These are phyloP conservation scores for Triticum turgidum DNA, from an alignment of 176 grass and related monocot genomes.

Conservation along the genomic window DNA sequence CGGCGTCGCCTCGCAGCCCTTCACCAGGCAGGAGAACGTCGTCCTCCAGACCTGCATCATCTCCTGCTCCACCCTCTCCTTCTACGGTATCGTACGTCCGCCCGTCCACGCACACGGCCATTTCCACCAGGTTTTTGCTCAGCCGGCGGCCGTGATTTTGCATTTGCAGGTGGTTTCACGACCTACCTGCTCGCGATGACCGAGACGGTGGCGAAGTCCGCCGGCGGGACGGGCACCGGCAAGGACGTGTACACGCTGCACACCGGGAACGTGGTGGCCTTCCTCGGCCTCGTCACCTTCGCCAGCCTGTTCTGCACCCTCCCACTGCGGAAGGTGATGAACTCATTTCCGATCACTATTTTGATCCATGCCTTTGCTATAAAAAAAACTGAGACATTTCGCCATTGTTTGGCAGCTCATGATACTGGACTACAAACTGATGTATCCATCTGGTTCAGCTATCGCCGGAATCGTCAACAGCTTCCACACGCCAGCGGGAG, in stretches of 20 bases:
- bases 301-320: constrained; percentile 42
- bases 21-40: constrained; percentile 46
- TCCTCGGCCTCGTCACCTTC: constrained; percentile 47
- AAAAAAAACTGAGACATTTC: neutral
- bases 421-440: constrained; percentile 61
- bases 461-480: constrained; percentile 57
- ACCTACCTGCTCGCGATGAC: constrained; percentile 47
- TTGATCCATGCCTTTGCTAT: neutral
- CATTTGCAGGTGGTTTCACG: constrained; percentile 42
- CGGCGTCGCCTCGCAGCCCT: constrained; percentile 31
- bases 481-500: constrained; percentile 54
- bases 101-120: neutral
- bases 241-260: constrained; percentile 13
- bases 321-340: constrained; percentile 42
- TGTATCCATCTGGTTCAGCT: constrained; percentile 50
- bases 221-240: neutral
- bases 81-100: constrained; percentile 26
- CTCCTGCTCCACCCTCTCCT: constrained; percentile 31
- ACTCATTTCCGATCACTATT: neutral
- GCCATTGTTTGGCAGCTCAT: constrained; percentile 32
- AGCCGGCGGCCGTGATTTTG: neutral
- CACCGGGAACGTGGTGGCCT: constrained; percentile 33
- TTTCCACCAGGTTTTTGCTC: neutral
- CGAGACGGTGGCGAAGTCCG: constrained; percentile 2
- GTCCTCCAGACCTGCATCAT: constrained; percentile 49